These are phyloP conservation scores for Mucor irregularis DNA, from an alignment of 371 early-diverging fungal genomes.

Conservation along the genomic window DNA sequence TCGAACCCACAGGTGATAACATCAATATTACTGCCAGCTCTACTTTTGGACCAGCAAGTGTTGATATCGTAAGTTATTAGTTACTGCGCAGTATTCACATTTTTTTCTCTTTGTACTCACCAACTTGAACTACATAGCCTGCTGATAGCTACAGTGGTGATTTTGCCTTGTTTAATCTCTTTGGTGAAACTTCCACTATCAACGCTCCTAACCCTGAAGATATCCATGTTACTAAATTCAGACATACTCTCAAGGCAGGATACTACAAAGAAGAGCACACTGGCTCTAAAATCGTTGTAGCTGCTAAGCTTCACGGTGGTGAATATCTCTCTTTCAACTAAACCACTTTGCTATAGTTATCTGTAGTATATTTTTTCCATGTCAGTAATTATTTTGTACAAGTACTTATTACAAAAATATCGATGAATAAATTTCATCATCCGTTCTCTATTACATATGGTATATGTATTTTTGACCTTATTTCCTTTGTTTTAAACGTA, in stretches of 20 bases:
- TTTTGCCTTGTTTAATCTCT: conserved; percentile 20
- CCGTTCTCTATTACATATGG: conserved; percentile 7
- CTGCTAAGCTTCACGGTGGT: conserved; percentile 21
- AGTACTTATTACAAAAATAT: neutral
- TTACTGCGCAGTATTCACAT: neutral
- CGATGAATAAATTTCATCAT: neutral
- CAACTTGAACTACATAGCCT: conserved; percentile 19
- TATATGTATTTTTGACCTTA: no score
- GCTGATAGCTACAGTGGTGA: conserved; percentile 28
- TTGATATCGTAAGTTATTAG: conserved; percentile 24
- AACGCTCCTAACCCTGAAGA: conserved; percentile 33
- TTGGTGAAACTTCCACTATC: conserved; percentile 21
- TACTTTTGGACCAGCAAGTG: conserved; percentile 20
- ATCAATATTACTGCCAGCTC: conserved; percentile 26
- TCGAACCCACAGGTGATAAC: conserved; percentile 20
- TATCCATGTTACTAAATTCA: conserved; percentile 30
- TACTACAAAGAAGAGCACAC: conserved; percentile 28
- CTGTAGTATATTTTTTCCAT: no score
- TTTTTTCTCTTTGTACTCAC: neutral
- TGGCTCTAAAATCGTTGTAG: conserved; percentile 16
- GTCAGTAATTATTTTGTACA: neutral
- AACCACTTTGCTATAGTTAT: neutral
- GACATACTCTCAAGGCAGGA: conserved; percentile 22
- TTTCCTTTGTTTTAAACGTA: no score
- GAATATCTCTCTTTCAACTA: conserved; percentile 17